Base-by-base conservation (phyloP, 768 basidiomycete genomes). In the Exidia glandulosa region DNA sequence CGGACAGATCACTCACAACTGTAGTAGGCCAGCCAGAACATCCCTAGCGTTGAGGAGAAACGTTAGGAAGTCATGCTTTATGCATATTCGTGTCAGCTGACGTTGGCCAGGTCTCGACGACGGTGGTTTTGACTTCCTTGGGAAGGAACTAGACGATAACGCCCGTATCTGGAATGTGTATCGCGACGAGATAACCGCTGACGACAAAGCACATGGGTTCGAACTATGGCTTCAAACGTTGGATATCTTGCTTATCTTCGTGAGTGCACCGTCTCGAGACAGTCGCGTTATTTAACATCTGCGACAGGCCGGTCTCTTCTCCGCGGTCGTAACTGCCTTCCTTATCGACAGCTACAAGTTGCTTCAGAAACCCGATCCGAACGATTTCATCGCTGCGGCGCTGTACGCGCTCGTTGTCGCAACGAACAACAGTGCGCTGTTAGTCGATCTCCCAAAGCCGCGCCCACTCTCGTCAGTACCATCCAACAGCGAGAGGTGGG, bases 151-250 rank as follows among this genome's bases (percentile, higher is more conserved):
- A 13, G 29, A 27, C 16, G 59, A 59, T 30, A 60, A 63, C 25
- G 59, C 62, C 3, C 60, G 59, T 16, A 55, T 63, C 25, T 63
- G 62, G 62, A 12, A 41, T 33, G 59, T 55, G 12, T 63, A 60
- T 32, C 60, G 62, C 50, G 62, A 63, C 23, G 55, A 63, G 37
- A 52, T 55, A 9, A 33, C 33, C 12, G 52, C 33, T 32, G 36
- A 60, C 25, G 62, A 63, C 30, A 14, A 33, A 5, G 36, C 34
- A 16, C 32, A 56, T n/a, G n/a, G n/a, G 34, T n/a, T 60, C 25
- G 57, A 33, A 37, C 29, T 7, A n/a, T 63, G 55, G 60, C 58
- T 56, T 16, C 34, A 32, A 19, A 32, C 16, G 9, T 19, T 52
- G 10, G 59, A 60, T 25, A 36, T 60, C 7, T 36, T 60, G n/a